Percentiles rank a stretch among this genome's conserved stretches.
phyloP scores from a whole-genome alignment of 441 rosid species.

The Populus hybrid region DNA sequence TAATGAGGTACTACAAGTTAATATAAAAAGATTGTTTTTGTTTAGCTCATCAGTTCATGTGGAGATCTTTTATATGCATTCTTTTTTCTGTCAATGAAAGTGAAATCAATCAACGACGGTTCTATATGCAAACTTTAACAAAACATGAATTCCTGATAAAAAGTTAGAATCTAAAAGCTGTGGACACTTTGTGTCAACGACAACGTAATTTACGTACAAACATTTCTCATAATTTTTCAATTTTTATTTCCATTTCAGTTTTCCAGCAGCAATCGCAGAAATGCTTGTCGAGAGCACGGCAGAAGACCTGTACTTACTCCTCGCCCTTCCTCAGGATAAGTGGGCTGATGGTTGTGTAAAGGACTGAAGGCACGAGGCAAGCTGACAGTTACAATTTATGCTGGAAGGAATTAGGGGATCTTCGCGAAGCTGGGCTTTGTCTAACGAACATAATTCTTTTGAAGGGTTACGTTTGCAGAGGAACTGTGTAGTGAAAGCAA shows the following conservation, averaged over 20 bases:
- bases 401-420: constrained; percentile 58
- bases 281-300: constrained; percentile 85
- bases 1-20: neutral
- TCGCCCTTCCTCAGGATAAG: constrained; percentile 75
- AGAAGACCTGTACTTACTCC: constrained; percentile 74
- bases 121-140: neutral
- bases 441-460: constrained; percentile 25
- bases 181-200: neutral
- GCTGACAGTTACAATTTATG: constrained; percentile 51
- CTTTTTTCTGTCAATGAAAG: neutral
- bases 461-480: constrained; percentile 43
- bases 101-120: neutral
- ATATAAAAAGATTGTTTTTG: neutral
- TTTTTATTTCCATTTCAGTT: constrained; percentile 32
- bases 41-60: neutral
- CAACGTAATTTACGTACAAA: neutral
- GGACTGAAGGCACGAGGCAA: constrained; percentile 80
- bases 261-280: constrained; percentile 75
- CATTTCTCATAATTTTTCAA: neutral
- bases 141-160: neutral
- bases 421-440: constrained; percentile 52
- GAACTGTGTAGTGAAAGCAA: constrained; percentile 30
- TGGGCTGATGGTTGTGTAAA: constrained; percentile 73
- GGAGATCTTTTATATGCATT: too few relatives aligned
- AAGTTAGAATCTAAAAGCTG: neutral